Base-by-base conservation (phyloP, 768 basidiomycete species). In the Lentinula boryana region DNA sequence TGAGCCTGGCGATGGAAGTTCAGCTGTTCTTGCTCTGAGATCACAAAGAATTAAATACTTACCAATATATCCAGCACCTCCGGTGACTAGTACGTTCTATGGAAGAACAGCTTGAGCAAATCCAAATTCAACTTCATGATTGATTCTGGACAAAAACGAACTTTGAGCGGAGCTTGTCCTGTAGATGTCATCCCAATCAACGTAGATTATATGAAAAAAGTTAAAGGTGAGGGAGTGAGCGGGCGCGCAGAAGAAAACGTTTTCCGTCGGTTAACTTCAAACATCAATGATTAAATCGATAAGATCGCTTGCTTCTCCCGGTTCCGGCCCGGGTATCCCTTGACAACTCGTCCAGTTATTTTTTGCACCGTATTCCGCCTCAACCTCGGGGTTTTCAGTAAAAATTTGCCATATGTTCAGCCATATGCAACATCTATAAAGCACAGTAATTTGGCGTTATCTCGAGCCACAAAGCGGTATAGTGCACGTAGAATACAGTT, bases 41-140 rank as follows among this genome's bases (percentile, higher is more conserved):
- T 40, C 32, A 23, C 53, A 62, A 58, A 53, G 53, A 46, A 59
- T 27, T 27, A 3, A 27, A 27, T 27, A 64, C 76, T 62, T 60
- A 91, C 93, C 93, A 66, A 95, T 95, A 75, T 95, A 95, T 38
- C 93, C 93, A 61, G 92, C 89, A 59, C 91, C 93, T 52, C 93
- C 87, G 38, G 87, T 88, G 63, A 89, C 84, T 63, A 89, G 72
- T 40, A 89, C 84, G 48, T 79, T 81, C 86, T 88, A 23, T 23
- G 36, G 36, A 38, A 38, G 36, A 8, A 13, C 27, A 27, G 27
- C 27, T 27, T 27, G 27, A 27, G 27, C 27, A 27, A 27, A 27
- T 27, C 27, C 27, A 27, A 27, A 27, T 27, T 27, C 27, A 27
- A 62, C 10, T 62, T 64, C 41, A 62, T 64, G 53, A 69, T 69